phyloP scores from a whole-genome alignment of 441 rosid genomes.

The Pelargonium australe region DNA sequence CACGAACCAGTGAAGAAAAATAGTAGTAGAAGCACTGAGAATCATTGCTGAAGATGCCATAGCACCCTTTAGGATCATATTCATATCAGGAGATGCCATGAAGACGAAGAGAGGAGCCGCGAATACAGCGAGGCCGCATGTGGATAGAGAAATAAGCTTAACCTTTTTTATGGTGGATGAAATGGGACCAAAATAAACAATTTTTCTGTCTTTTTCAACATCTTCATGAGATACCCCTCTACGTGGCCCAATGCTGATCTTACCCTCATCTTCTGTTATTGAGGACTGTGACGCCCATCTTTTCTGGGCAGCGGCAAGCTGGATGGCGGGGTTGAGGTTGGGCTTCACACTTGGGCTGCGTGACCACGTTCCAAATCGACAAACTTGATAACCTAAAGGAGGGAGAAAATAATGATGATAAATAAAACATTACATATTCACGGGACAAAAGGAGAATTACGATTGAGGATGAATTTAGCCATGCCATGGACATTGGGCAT shows the following conservation, averaged over 20 bases:
- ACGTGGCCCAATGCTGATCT: slow-evolving; percentile 78
- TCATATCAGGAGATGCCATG: slow-evolving; percentile 75
- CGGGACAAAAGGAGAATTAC: background rate
- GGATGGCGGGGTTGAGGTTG: slow-evolving; percentile 23
- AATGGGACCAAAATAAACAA: slow-evolving; percentile 73
- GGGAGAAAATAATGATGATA: slow-evolving; percentile 1
- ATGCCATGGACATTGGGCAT: background rate
- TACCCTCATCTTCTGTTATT: slow-evolving; percentile 40
- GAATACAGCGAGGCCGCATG: slow-evolving; percentile 95
- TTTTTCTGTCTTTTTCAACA: slow-evolving; percentile 42
- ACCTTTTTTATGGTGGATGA: slow-evolving; percentile 91
- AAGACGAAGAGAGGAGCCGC: slow-evolving; percentile 84
- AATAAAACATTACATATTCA: background rate
- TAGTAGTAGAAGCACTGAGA: slow-evolving; percentile 74
- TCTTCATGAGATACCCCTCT: slow-evolving; percentile 30
- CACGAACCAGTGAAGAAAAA: slow-evolving; percentile 80
- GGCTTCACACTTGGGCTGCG: slow-evolving; percentile 27
- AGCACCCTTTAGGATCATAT: slow-evolving; percentile 87
- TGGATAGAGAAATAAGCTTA: slow-evolving; percentile 84
- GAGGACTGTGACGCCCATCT: slow-evolving; percentile 68
- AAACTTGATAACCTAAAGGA: slow-evolving; percentile 36
- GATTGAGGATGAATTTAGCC: background rate
- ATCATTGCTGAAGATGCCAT: slow-evolving; percentile 81
- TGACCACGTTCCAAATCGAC: slow-evolving; percentile 33
- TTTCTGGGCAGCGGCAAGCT: slow-evolving; percentile 27